phyloP scores from a whole-genome alignment of 2,329 filamentous ascomycete genomes.

The Fusarium chuoi region DNA sequence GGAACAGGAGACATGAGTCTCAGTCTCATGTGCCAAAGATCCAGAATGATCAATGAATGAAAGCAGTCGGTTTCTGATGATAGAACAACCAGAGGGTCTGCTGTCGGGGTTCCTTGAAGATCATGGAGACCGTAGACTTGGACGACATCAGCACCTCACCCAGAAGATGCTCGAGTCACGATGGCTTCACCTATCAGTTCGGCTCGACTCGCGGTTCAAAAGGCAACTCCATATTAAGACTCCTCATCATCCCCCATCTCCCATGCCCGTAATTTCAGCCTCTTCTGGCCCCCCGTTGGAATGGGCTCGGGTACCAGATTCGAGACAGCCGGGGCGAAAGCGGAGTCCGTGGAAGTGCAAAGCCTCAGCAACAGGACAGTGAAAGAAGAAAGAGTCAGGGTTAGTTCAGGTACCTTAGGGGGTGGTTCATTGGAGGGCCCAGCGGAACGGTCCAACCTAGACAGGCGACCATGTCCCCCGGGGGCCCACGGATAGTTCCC shows the following conservation, averaged over 20 bases:
- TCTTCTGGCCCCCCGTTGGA: conserved; percentile 29
- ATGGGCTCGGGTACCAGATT: conserved; percentile 39
- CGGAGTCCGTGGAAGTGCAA: conserved; percentile 11
- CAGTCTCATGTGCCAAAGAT: conserved; percentile 20
- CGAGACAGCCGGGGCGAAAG: conserved; percentile 30
- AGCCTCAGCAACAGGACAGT: not conserved
- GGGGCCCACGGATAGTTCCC: conserved; percentile 36
- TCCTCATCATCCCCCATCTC: conserved; percentile 10
- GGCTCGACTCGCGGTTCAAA: conserved; percentile 18
- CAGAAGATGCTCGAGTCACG: conserved; percentile 29
- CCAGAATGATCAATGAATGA: conserved; percentile 4
- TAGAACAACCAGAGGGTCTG: not conserved
- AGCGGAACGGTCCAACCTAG: conserved; percentile 44
- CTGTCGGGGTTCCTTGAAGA: not conserved
- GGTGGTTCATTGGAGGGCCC: conserved; percentile 33
- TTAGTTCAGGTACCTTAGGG: conserved; percentile 1
- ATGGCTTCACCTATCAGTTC: not conserved
- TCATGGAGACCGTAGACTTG: not conserved
- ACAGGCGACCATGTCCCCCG: conserved; percentile 35
- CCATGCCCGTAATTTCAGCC: conserved; percentile 22
- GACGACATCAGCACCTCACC: not conserved
- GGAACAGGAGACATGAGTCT: conserved; percentile 18
- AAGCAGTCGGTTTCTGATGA: not conserved
- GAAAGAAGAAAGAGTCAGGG: not conserved
- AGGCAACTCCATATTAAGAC: not conserved